A percentile compares a stretch with the other conserved stretches of the same genome.
Evolutionary conservation across 2,329 filamentous ascomycete genomes (phyloP).

Genomic region (Parasarocladium wereldwijsianum): DNA sequence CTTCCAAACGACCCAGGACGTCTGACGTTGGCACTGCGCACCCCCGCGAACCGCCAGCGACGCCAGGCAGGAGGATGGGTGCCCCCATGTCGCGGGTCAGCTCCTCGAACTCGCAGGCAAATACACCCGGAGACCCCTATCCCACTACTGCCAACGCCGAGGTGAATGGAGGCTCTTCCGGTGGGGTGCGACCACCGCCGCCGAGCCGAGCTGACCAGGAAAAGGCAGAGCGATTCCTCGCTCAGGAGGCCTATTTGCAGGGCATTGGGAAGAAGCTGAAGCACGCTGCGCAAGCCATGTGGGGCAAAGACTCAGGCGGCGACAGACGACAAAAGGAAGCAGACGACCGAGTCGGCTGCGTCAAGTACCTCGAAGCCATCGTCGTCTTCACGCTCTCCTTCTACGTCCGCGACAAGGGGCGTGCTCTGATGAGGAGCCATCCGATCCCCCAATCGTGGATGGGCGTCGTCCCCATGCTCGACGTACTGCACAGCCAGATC

Average conservation of each 20-base stretch:
- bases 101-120: slow-evolving; percentile 35
- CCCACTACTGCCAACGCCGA: slow-evolving; percentile 1
- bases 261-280: slow-evolving; percentile 35
- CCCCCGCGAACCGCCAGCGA: slow-evolving; percentile 29
- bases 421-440: slow-evolving; percentile 26
- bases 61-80: slow-evolving; percentile 34
- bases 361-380: slow-evolving; percentile 32
- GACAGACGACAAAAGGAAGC: slow-evolving; percentile 13
- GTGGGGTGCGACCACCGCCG: neutral
- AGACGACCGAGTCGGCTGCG: slow-evolving; percentile 25
- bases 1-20: slow-evolving; percentile 27
- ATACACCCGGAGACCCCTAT: slow-evolving; percentile 32
- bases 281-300: slow-evolving; percentile 31
- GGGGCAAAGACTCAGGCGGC: too few species aligned
- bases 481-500: slow-evolving; percentile 23
- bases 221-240: slow-evolving; percentile 20
- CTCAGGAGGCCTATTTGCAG: slow-evolving; percentile 13
- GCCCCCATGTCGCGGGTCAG: slow-evolving; percentile 37
- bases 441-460: slow-evolving; percentile 26
- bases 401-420: slow-evolving; percentile 29
- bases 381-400: slow-evolving; percentile 40
- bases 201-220: slow-evolving; percentile 3
- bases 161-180: too few species aligned
- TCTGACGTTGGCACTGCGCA: slow-evolving; percentile 22
- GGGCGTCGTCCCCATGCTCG: slow-evolving; percentile 28